Evolutionary conservation across 495 filamentous ascomycete genomes (phyloP), one percentile per base, ranked within the genome.

Genomic region (Penicillium longicatenatum): DNA sequence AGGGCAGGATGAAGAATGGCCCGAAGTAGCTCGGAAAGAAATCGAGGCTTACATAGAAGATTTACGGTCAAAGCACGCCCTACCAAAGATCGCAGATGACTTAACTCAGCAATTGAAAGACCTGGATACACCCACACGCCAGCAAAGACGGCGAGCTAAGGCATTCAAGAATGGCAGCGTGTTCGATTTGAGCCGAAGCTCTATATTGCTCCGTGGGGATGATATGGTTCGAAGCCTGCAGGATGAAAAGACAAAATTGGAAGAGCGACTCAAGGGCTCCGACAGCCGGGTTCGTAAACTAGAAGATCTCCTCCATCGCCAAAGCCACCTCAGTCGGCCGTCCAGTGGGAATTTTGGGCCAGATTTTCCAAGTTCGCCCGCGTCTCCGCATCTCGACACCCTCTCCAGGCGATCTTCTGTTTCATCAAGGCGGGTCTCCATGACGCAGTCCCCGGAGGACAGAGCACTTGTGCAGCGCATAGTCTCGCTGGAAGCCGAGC

Each of bases 141-240:
- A 90, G 66, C 84, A 86, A 64, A 82, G 84, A 45, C 91, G 89
- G 68, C 82, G 89, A 49, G 85, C 91, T 39, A 95, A 92, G 64
- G 91, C 90, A 0, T 98, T 99, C 80, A 98, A 97, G 65, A 91
- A 92, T 62, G 95, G 94, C 41, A 97, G 93, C 63, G 82, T 99
- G 12, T 92, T 97, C 62, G 94, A 98, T 63, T 42, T 78, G 55
- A 89, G 91, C 33, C 85, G 85, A 57, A 92, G 88, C 55, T 93
- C 92, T 10, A 79, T 97, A 21, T 70, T 96, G 33, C 79, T 93
- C 8, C 83, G 89, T 35, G 89, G 87, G 19, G 91, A 97, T 61
- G 91, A 93, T 59, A 90, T 96, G 52, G 77, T 91, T 24, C 76
- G 79, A 37, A 83, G 79, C 22, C 63, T 97, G 16, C 85, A 87